These are phyloP conservation scores for Vararia minispora DNA, from an alignment of 768 basidiomycete species.

Conservation along the genomic window DNA sequence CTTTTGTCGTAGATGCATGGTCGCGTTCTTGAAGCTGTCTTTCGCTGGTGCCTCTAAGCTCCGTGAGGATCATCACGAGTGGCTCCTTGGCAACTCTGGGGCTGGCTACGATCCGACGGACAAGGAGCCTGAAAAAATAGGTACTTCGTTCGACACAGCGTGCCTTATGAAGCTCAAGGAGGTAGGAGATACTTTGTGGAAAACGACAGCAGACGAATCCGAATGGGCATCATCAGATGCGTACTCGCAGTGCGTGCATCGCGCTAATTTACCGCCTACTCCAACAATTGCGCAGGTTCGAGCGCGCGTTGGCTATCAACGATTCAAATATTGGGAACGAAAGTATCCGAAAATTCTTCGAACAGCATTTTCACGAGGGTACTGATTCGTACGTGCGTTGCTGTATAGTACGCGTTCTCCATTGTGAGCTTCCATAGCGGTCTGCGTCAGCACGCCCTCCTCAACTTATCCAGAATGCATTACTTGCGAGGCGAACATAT, in stretches of 20 bases:
- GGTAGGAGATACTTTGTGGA: constrained; percentile 14
- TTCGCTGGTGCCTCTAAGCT: constrained; percentile 61
- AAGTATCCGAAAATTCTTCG: constrained; percentile 68
- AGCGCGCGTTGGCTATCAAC: constrained; percentile 49
- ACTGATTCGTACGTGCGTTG: constrained; percentile 59
- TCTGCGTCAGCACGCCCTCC: constrained; percentile 66
- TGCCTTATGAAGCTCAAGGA: too few species aligned
- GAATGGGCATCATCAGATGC: constrained; percentile 10
- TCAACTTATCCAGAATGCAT: constrained; percentile 71
- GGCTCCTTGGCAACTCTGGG: constrained; percentile 39
- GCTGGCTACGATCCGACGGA: constrained; percentile 32
- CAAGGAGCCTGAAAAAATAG: constrained; percentile 12
- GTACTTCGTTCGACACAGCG: constrained; percentile 3
- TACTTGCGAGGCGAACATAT: constrained; percentile 57
- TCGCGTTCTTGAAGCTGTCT: constrained; percentile 67
- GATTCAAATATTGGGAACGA: constrained; percentile 64
- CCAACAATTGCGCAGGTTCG: constrained; percentile 39
- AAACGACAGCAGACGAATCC: constrained; percentile 13
- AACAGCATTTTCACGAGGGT: constrained; percentile 72
- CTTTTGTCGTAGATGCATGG: constrained; percentile 67
- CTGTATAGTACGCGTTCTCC: background rate
- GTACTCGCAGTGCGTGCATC: constrained; percentile 8
- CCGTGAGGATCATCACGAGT: constrained; percentile 53
- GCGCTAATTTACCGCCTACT: background rate
- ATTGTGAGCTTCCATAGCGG: constrained; percentile 33